Base-by-base conservation (phyloP, 306 rosid species). In the Quercus cerris region DNA sequence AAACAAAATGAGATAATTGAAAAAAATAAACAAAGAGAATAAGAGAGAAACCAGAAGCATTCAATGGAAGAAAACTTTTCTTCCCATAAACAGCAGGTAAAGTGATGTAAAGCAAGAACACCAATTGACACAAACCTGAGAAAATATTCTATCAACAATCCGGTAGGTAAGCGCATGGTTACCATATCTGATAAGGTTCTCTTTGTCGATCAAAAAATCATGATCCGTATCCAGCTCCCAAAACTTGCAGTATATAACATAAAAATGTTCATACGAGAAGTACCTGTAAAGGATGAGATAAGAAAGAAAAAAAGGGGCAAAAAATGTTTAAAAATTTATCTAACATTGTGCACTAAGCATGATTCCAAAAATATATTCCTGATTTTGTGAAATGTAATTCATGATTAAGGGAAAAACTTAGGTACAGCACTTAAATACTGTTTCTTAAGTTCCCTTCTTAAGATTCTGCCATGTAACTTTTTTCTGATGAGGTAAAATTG, bases 191-290 rank as follows among this genome's bases (percentile, higher is more conserved):
- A 93, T 93, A 77, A 96, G 97, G 81, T 96, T 96, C 86, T 96
- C 99, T 80, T 93, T 96, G 88, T 96, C 97, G 78, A 96, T 93
- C 90, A 96, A 80, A 87, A 96, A 96, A 85, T 96, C 99, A 77
- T 93, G 99, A 82, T 96, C 99, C 41, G 94, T 84, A 84, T 96
- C 99, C 93, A 96, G 92, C 94, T 96, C 99, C 99, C 99, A 96
- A 81, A 96, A 96, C 87, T 96, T 96, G 90, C 99, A 96, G 91
- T 96, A 96, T 88, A 96, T 90, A 27, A 96, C 99, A 81, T 96
- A 96, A 78, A 96, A 96, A 85, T 96, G 98, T 83, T 96, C 99
- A 77, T 96, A 96, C 6, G 99, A 96, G 87, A 96, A 96, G 90
- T 91, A 96, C 87, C 99, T 96, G 82, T 69, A 69, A 52, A 70